Base-by-base conservation (phyloP, 2,329 filamentous ascomycete genomes). In the Neoascochyta sp. region DNA sequence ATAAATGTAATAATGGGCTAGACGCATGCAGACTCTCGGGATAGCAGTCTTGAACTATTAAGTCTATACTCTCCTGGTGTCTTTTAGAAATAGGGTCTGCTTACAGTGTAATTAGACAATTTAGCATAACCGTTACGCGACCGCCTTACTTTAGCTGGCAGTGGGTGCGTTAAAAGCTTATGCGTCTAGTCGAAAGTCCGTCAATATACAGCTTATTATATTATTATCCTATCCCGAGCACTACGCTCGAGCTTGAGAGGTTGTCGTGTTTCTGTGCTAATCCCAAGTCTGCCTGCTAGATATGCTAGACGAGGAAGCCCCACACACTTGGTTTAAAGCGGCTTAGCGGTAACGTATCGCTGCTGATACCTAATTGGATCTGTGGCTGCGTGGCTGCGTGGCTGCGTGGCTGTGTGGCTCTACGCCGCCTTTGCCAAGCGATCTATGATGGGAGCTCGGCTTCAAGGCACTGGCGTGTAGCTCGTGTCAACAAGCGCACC, bases 101-200 rank as follows among this genome's bases (percentile, higher is more conserved):
- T 21, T 29, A 21, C 27, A 10, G 13, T 29, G 20, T 15, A 29
- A 29, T 29, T 22, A 17, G 9, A 29, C 14, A 29, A 15, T 29
- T 29, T 29, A 12, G 10, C 13, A 29, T 29, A 13, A 29, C 9
- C 17, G 17, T 29, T 15, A 22, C 27, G 27, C 19, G 13, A 29
- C 19, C 19, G 27, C 27, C 27, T 29, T 24, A 12, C 22, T 24
- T 24, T 12, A 14, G 27, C 27, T 15, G 11, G 27, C 20, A 15
- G 19, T 16, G 16, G 18, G 11, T 22, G 18, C 27, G 17, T 29
- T 11, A 16, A 21, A 22, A 15, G 12, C 20, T 29, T 22, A 29
- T 22, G 20, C 20, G 22, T 29, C 27, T 29, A 15, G 15, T 19
- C 18, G 10, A 20, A 20, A 20, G 18, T 20, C 18, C 18, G 18